Base-by-base conservation (phyloP, 257 asterid species). In the Solanum appendiculatum region DNA sequence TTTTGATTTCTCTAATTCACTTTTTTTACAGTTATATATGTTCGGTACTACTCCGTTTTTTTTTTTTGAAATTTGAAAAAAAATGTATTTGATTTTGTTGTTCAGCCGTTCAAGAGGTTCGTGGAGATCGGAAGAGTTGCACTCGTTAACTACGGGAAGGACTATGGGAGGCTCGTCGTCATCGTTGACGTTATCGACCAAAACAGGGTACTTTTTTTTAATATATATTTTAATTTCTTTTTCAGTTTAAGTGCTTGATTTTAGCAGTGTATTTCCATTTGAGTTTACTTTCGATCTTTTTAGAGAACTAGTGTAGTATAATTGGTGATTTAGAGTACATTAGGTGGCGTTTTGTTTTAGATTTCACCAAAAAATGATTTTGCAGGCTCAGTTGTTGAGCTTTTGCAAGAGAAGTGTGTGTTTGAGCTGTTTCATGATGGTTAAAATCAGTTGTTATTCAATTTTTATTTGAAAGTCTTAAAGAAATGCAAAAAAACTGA, bases 71-170 rank as follows among this genome's bases (percentile, higher is more conserved):
- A 54, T 2, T 29, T 36, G 83, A 77, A 40, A 13, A 75, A n/a
- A 2, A 5, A 8, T 31, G 34, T 6, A 9, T 6, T 86, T 25
- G 27, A 36, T n/a, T 20, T 33, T 42, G 4, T 78, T 44, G 39
- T 42, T 84, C 64, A 96, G 96, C 95, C 98, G 93, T 94, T 94
- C 96, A 94, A 94, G 95, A 94, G 98, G 92, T 94, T 90, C 74
- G 95, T 94, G 36, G 98, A 93, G 93, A 93, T 94, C 91, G 98
- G 98, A 86, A 90, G 98, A 86, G 98, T 94, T 25, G 98, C 93
- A 39, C 96, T 94, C 46, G 94, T 94, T 86, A 94, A 94, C 92
- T 94, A 89, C 89, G 98, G 98, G 2, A 88, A 94, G 87, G 98
- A 94, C 63, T 93, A 94, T 78, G 98, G 98, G 18, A 89, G 86